Evolutionary conservation across 768 basidiomycete species (phyloP).

Genomic region (Porphyrellus cyaneotinctus): DNA sequence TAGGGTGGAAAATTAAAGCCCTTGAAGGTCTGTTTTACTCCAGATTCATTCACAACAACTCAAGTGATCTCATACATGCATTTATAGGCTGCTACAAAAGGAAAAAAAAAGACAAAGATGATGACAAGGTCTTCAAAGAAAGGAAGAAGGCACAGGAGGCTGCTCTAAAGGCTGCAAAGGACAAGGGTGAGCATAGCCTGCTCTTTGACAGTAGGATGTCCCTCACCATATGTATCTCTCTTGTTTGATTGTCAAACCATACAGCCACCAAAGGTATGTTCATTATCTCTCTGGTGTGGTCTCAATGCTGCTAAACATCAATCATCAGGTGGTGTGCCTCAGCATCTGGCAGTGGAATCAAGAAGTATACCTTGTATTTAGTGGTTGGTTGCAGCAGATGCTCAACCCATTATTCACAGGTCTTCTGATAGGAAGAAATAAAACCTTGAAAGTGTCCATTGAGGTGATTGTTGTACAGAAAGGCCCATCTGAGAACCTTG

Average conservation of each 20-base stretch:
- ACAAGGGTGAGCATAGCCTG: slow-evolving; percentile 51
- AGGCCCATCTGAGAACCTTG: slow-evolving; percentile 78
- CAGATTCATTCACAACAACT: background rate
- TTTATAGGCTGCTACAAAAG: slow-evolving; percentile 81
- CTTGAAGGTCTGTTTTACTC: slow-evolving; percentile 52
- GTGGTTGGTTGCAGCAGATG: slow-evolving; percentile 2
- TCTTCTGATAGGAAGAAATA: slow-evolving; percentile 75
- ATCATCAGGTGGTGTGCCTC: slow-evolving; percentile 60
- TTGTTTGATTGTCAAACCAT: background rate
- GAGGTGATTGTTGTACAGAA: slow-evolving; percentile 83
- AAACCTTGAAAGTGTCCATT: slow-evolving; percentile 87
- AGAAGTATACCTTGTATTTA: slow-evolving; percentile 58
- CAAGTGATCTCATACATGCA: too few species aligned
- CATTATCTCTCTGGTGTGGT: background rate
- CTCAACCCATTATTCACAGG: slow-evolving; percentile 33
- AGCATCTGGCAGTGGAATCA: slow-evolving; percentile 75
- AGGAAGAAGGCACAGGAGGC: slow-evolving; percentile 74
- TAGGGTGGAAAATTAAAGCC: slow-evolving; percentile 88
- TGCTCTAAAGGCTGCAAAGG: slow-evolving; percentile 66
- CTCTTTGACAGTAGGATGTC: background rate
- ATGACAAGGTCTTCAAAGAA: slow-evolving; percentile 68
- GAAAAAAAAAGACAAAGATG: slow-evolving; percentile 66
- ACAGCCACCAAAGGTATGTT: slow-evolving; percentile 30
- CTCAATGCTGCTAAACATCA: slow-evolving; percentile 1
- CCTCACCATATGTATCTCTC: too few species aligned